Evolutionary conservation across 2,329 filamentous ascomycete genomes (phyloP).

Genomic region (Trichoderma hamatum): DNA sequence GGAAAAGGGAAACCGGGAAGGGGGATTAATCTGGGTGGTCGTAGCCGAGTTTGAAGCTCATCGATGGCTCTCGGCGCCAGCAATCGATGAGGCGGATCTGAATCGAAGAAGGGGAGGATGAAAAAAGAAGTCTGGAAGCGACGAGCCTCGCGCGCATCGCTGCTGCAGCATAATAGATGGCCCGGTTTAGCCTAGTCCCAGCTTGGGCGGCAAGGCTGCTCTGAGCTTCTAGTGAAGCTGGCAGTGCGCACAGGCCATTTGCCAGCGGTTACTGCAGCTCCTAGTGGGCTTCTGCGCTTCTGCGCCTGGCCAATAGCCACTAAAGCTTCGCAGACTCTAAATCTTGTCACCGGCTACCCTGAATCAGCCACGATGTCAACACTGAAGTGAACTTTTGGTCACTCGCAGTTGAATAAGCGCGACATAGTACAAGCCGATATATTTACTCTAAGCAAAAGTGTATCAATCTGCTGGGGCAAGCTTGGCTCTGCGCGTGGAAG

Average conservation of each 20-base stretch:
- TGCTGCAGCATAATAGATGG: constrained; percentile 14
- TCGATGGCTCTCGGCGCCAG: background rate
- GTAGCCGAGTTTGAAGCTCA: background rate
- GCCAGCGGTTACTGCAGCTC: constrained; percentile 13
- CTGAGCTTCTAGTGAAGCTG: constrained; percentile 10
- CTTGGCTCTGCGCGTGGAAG: background rate
- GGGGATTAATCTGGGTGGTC: background rate
- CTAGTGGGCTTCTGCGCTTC: background rate
- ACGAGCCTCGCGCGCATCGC: constrained; percentile 24
- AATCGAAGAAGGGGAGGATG: background rate
- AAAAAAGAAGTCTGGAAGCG: constrained; percentile 5
- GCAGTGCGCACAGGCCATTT: constrained; percentile 13
- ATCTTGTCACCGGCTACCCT: background rate
- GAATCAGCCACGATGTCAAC: background rate
- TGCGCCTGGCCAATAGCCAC: constrained; percentile 1
- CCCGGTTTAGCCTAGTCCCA: constrained; percentile 11
- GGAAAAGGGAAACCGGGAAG: background rate
- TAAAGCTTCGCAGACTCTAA: background rate
- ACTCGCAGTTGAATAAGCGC: background rate
- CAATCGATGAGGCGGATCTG: background rate
- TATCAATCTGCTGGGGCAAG: background rate
- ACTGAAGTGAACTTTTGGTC: background rate
- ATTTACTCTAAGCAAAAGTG: background rate
- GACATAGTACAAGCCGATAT: background rate
- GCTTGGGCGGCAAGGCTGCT: constrained; percentile 18